A percentile compares a stretch with the other conserved stretches of the same genome.
Conservation (phyloP, 2,329 filamentous ascomycete genomes). For the Colletotrichum cuscutae region DNA sequence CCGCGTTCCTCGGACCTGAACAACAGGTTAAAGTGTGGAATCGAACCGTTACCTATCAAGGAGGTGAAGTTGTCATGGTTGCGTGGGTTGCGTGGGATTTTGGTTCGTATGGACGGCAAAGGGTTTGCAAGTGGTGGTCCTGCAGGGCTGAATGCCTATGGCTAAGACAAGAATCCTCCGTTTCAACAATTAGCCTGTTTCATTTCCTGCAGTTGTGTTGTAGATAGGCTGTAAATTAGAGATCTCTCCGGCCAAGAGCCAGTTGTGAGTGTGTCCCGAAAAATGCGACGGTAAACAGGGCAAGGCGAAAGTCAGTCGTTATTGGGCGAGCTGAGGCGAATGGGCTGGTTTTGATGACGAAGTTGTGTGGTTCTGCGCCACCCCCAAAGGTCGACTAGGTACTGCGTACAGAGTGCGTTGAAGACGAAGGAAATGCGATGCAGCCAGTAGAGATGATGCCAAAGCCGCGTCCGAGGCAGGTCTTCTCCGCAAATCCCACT, state of each 20-base stretch:
- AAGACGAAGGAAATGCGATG: neutral
- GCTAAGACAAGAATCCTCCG: neutral
- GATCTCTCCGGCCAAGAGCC: neutral
- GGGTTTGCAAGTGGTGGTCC: neutral
- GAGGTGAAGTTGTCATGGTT: constrained; percentile 21
- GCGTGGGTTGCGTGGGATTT: constrained; percentile 12
- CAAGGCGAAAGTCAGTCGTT: neutral
- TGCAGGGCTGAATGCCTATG: too few relatives aligned
- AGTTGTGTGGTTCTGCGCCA: constrained; percentile 10
- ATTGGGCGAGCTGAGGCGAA: constrained; percentile 9
- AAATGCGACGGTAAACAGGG: constrained; percentile 1
- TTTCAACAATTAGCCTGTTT: constrained; percentile 28
- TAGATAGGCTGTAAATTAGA: constrained; percentile 1
- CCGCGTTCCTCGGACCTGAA: constrained; percentile 6
- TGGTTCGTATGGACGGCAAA: constrained; percentile 13
- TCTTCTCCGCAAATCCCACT: constrained; percentile 10
- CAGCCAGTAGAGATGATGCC: constrained; percentile 2
- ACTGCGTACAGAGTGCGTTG: neutral
- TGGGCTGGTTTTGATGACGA: constrained; percentile 12
- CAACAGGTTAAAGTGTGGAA: constrained; percentile 2
- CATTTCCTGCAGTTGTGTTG: constrained; percentile 16
- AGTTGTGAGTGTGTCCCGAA: neutral
- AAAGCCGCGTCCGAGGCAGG: neutral
- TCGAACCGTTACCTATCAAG: constrained; percentile 2
- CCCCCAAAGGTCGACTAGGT: neutral